Conservation (phyloP, 352 stramenopile species). For the Pythium vanterpoolii region DNA sequence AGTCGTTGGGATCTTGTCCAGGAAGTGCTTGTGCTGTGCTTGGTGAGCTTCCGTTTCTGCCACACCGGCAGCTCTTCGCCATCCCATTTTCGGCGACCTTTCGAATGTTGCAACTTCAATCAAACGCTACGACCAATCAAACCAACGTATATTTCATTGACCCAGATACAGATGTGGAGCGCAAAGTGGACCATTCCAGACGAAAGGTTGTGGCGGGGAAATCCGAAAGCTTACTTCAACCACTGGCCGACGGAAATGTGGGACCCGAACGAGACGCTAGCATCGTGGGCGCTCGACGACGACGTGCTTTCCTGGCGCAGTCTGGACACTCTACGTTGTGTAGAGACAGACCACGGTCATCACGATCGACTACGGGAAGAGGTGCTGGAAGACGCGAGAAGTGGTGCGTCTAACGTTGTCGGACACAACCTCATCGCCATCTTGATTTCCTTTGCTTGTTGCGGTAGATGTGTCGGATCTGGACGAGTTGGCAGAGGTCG, state of each 20-base stretch:
- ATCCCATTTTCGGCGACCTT: neutral
- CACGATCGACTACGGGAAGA: neutral
- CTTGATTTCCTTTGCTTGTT: neutral
- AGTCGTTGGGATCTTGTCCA: too few species aligned
- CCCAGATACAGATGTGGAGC: neutral
- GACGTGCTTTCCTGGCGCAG: slow-evolving; percentile 42
- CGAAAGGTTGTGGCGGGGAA: neutral
- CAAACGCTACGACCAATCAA: too few species aligned
- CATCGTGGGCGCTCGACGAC: slow-evolving; percentile 22
- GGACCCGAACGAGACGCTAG: slow-evolving; percentile 18
- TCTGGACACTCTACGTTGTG: slow-evolving; percentile 26
- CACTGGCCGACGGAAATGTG: slow-evolving; percentile 16
- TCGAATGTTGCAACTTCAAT: neutral
- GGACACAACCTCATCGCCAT: too few species aligned
- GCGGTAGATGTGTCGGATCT: slow-evolving; percentile 24
- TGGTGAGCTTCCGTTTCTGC: neutral
- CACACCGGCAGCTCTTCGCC: neutral
- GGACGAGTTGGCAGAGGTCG: slow-evolving; percentile 26
- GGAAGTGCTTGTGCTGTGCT: too few species aligned
- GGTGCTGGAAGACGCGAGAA: neutral
- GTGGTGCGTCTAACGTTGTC: neutral
- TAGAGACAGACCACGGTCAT: neutral
- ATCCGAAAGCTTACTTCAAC: slow-evolving; percentile 2
- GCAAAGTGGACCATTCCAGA: slow-evolving; percentile 1
- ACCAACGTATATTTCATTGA: too few species aligned